Base-by-base conservation (phyloP, 2,329 filamentous ascomycete species). In the Diaporthe velutina region DNA sequence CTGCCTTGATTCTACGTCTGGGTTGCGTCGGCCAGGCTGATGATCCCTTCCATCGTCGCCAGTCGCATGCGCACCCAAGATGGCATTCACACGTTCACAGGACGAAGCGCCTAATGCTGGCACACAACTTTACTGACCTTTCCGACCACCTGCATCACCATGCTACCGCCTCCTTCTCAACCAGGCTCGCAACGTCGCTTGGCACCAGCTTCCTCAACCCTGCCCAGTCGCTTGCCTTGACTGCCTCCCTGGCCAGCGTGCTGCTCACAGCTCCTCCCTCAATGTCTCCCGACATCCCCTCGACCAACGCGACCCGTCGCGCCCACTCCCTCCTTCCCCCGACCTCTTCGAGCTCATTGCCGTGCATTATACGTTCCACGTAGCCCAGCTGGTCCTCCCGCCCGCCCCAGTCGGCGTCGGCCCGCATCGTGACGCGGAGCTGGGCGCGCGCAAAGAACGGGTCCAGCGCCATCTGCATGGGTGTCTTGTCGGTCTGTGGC, bases 401-500 rank as follows among this genome's bases (percentile, higher is more conserved):
- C 57, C 81, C 84, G 2, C 92, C 93, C 88, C 91, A 93, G 57
- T 87, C 87, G 33, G 88, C 89, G 68, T 90, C 89, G 1, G 90
- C 86, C 60, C 94, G 86, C 81, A 92, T 88, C 67, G 90, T 93
- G 1, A 95, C 91, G 17, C 90, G 86, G 70, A 96, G 82, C 73
- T 86, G 85, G 71, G 94, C 90, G 17, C 86, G 86, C 1, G 85
- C 83, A 77, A 96, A 92, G 80, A 95, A 94, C 0, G 91, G 90
- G 1, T 85, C 84, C 2, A 96, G 85, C 0, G 90, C 89, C 0
- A 82, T 83, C 17, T 90, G 85, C 76, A 93, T 89, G 78, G 80
- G 85, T n/a, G 78, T 78, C 68, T 61, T 73, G 28, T 55, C 57
- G 1, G 73, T 71, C 17, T 74, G 70, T 2, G 40, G 17, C 4